Evolutionary conservation across 495 filamentous ascomycete genomes (phyloP).

Genomic region (Penicillium simplicissimum): DNA sequence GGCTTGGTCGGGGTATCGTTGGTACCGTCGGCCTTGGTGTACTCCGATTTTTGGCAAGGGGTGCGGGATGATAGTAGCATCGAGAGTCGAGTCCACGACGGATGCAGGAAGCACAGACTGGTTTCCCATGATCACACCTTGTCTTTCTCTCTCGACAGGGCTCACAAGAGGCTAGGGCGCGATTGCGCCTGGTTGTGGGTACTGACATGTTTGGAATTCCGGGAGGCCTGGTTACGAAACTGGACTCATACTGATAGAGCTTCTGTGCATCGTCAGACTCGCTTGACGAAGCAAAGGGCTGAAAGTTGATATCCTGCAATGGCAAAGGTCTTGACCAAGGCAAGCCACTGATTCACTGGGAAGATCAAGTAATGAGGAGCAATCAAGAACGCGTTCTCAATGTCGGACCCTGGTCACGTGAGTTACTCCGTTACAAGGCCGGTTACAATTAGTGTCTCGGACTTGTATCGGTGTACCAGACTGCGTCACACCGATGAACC

Average conservation of each 20-base stretch:
- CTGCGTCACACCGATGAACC: no score
- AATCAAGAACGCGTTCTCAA: neutral
- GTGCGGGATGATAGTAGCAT: conserved; percentile 26
- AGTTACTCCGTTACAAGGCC: conserved; percentile 3
- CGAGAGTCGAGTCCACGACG: conserved; percentile 17
- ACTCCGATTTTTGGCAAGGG: conserved; percentile 17
- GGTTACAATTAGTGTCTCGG: conserved; percentile 1
- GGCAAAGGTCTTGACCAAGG: neutral
- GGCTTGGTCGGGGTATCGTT: conserved; percentile 5
- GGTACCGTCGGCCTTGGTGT: conserved; percentile 3
- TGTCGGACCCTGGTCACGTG: neutral
- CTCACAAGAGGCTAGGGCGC: conserved; percentile 23
- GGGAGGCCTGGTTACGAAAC: neutral
- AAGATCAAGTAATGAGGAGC: neutral
- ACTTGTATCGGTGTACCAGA: conserved; percentile 4
- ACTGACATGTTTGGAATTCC: conserved; percentile 15
- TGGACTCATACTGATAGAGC: neutral
- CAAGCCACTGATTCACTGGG: neutral
- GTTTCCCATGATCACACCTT: conserved; percentile 23
- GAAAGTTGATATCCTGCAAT: neutral
- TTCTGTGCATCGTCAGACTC: neutral
- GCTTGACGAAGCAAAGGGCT: neutral
- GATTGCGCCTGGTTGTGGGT: conserved; percentile 18
- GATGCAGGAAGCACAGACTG: conserved; percentile 21
- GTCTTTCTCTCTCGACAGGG: conserved; percentile 20